These are phyloP conservation scores for Priceomyces carsonii DNA, from an alignment of 805 yeast genomes.

Conservation along the genomic window DNA sequence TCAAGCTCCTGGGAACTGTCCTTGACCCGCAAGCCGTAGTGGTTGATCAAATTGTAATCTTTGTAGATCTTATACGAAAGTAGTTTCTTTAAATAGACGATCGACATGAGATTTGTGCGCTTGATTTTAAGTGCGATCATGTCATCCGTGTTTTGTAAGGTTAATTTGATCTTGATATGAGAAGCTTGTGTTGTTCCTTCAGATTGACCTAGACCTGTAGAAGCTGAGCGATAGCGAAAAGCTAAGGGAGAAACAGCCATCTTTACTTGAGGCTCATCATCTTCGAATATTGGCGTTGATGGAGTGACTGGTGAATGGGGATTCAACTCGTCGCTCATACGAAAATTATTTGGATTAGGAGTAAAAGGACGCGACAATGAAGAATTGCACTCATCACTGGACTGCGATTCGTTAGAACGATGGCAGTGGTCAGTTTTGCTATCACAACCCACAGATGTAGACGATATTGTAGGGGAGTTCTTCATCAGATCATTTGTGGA, in stretches of 20 bases:
- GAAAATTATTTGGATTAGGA: neutral
- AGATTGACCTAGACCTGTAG: neutral
- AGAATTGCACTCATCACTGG: neutral
- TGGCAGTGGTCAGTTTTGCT: neutral
- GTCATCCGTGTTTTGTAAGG: conserved; percentile 26
- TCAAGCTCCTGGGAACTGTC: conserved; percentile 15
- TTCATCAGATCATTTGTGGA: neutral
- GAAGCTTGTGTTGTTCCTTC: conserved; percentile 4
- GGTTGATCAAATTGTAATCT: conserved; percentile 26
- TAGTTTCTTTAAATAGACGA: conserved; percentile 26
- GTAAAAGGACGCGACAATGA: neutral
- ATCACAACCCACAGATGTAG: neutral
- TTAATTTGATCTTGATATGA: conserved; percentile 25
- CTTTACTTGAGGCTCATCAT: conserved; percentile 4
- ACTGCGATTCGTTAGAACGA: neutral
- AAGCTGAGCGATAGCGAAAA: neutral
- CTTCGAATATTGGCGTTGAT: conserved; percentile 15
- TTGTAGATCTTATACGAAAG: conserved; percentile 31
- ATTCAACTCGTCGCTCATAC: conserved; percentile 1
- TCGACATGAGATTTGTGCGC: conserved; percentile 21
- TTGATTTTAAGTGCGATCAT: conserved; percentile 28
- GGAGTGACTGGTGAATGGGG: conserved; percentile 9
- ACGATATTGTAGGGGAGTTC: neutral
- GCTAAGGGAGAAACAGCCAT: neutral
- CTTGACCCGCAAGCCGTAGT: conserved; percentile 23